Conservation (phyloP, 768 basidiomycete genomes). For the Boletus rubropictus region DNA sequence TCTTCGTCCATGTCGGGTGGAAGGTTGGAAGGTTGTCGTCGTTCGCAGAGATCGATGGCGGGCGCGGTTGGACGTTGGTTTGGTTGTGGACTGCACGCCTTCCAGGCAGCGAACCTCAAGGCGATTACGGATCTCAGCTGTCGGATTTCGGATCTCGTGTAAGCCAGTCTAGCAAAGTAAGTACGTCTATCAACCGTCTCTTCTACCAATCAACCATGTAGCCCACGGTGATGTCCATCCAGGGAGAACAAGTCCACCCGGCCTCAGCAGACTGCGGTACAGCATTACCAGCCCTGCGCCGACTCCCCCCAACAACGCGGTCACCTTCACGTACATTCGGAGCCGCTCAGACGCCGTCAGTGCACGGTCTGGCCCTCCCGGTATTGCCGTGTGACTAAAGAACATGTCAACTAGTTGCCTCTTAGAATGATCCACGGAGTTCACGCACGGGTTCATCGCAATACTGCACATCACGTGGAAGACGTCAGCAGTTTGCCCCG, state of each 20-base stretch:
- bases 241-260: constrained; percentile 48
- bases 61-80: constrained; percentile 9
- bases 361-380: constrained; percentile 79
- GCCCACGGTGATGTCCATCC: constrained; percentile 58
- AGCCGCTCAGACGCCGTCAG: constrained; percentile 63
- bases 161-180: constrained; percentile 6
- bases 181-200: constrained; percentile 27
- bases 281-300: constrained; percentile 67
- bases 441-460: constrained; percentile 80
- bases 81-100: constrained; percentile 13
- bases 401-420: constrained; percentile 7
- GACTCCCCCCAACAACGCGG: constrained; percentile 67
- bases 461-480: constrained; percentile 81
- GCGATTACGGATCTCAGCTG: constrained; percentile 33
- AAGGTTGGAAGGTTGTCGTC: constrained; percentile 2
- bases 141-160: constrained; percentile 34
- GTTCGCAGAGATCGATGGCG: constrained; percentile 13
- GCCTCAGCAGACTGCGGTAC: constrained; percentile 61
- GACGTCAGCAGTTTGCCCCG: constrained; percentile 78
- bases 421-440: constrained; percentile 5
- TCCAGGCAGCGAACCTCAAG: constrained; percentile 32
- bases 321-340: constrained; percentile 65
- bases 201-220: constrained; percentile 58
- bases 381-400: constrained; percentile 57
- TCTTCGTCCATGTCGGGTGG: constrained; percentile 64